Base-by-base conservation (phyloP, 2,329 filamentous ascomycete genomes). In the Aureobasidium zeae region DNA sequence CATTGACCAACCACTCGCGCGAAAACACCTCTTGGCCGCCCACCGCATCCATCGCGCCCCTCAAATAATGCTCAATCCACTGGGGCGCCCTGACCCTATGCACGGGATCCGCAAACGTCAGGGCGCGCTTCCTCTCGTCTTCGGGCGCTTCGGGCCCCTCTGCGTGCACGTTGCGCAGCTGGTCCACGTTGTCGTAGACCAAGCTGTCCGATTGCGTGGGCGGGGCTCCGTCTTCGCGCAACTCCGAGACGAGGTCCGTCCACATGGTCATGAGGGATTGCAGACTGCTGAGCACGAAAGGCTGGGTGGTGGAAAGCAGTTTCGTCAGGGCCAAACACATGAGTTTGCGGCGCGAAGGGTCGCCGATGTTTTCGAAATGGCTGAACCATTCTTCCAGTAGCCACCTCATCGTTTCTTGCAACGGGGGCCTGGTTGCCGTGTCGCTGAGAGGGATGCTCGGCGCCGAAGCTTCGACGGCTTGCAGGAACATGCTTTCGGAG, bases 181-280 rank as follows among this genome's bases (percentile, higher is more conserved):
- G 21, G 12, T 21, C 59, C 53, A 46, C 51, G 8, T 54, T 52
- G 5, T 57, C 55, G 58, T 64, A 68, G 38, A 66, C 63, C 9
- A 71, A 58, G 3, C 55, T 65, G 47, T 68, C 58, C 12, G 48
- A 63, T 31, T 48, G 34, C 1, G 35, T n/a, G n/a, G n/a, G n/a
- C 10, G 48, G 68, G 19, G 70, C 68, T 29, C 70, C 67, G 17
- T 76, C 76, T 33, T 81, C 78, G 41, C 79, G 69, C 37, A 88
- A 63, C 53, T 86, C 80, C 1, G 65, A 64, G 21, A 88, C 66
- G 1, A 85, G 73, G 50, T 74, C 76, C 2, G 80, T 83, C 85
- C 85, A 91, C 64, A 87, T 73, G 1, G 72, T 71, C 54, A 91
- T 77, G 54, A 84, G 78, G 54, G 81, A 81, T 59, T 91, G 85